Evolutionary conservation across 768 basidiomycete species (phyloP), one percentile per base, ranked within the genome.

Genomic region (Amanita rubescens): DNA sequence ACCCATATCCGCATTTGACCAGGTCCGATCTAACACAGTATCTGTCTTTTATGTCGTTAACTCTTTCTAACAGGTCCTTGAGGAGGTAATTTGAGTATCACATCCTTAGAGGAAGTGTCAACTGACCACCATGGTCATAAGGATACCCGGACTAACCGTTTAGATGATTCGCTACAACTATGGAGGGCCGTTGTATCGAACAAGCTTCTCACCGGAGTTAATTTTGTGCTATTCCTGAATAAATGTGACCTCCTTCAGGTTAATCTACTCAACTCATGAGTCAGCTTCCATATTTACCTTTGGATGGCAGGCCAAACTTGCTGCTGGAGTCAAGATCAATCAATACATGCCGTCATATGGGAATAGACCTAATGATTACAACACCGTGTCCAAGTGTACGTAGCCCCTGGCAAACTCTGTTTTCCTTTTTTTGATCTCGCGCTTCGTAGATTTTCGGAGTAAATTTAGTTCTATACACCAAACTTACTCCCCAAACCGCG

Each of bases 1-100:
- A 34, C 90, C 90, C 30, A 90, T 93, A 44, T 91, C 90, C 35
- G 86, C 85, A 22, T 92, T 92, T 60, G 90, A 91, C 71, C 89
- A 91, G 69, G 73, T 72, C 49, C 49, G 59, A 50, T 46, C n/a
- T 42, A 53, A 53, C 27, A 46, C 51, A 57, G 41, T 24, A 51
- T n/a, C 43, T 22, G 51, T 56, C 49, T 25, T 33, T 17, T 37
- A 53, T 34, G 49, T 54, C 33, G 49, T 50, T 20, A 45, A 50
- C 41, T 47, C 41, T 34, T 24, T 27, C 15, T 9, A n/a, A 57
- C 58, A 73, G 73, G 81, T 87, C 38, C 75, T 91, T 54, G 73
- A 79, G 24, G 90, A 91, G 78, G 87, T 87, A 49, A 20, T 41
- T 35, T 6, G 19, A 22, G 11, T 17, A 19, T n/a, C 32, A 15